A percentile compares a stretch with the other conserved stretches of the same genome.
These are phyloP conservation scores for Pugionium dolabratum DNA, from an alignment of 345 rosid genomes.

Conservation along the genomic window DNA sequence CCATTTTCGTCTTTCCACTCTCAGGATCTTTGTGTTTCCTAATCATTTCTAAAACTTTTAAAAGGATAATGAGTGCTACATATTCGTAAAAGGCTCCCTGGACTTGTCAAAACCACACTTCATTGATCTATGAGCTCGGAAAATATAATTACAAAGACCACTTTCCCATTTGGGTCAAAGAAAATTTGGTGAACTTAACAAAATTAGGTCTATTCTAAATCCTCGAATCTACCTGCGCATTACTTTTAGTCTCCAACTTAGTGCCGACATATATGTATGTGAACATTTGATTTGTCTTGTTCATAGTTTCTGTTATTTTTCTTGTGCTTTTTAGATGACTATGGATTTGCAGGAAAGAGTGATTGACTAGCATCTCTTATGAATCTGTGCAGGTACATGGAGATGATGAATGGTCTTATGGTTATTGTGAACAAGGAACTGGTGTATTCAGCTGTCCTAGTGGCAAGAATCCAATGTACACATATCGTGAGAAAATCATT, in stretches of 20 bases:
- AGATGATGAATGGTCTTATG: constrained; percentile 94
- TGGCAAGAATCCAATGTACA: constrained; percentile 85
- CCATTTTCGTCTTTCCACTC: neutral
- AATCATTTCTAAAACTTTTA: neutral
- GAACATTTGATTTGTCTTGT: neutral
- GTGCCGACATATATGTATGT: neutral
- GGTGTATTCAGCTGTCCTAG: constrained; percentile 91
- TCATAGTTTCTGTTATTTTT: neutral
- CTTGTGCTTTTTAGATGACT: neutral
- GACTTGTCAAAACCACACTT: constrained; percentile 12
- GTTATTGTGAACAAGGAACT: constrained; percentile 88
- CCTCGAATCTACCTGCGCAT: neutral
- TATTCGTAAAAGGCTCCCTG: neutral
- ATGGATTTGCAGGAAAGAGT: neutral
- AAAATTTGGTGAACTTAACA: constrained; percentile 1
- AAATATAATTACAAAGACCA: neutral
- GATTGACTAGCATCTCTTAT: constrained; percentile 24
- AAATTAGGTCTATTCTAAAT: neutral
- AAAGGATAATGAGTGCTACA: neutral
- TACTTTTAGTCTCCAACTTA: constrained; percentile 1
- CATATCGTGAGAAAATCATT: constrained; percentile 71
- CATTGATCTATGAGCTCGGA: constrained; percentile 1
- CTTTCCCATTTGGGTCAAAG: neutral
- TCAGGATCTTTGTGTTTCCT: constrained; percentile 21
- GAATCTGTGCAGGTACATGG: constrained; percentile 64